Base-by-base conservation (phyloP, 441 rosid species). In the Gossypium schwendimanii region DNA sequence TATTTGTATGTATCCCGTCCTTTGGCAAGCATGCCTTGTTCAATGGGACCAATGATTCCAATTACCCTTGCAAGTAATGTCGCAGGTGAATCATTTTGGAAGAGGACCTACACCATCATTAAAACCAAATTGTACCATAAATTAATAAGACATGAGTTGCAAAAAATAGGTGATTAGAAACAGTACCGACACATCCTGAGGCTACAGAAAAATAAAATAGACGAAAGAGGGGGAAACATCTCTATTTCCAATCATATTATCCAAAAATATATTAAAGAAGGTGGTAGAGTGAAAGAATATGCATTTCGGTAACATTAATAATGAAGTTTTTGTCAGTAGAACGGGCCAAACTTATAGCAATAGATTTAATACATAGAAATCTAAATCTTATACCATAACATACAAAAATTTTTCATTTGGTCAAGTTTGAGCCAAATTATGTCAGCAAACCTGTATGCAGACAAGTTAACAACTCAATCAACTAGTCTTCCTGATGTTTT, bases 71-170 rank as follows among this genome's bases (percentile, higher is more conserved):
- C 94, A 73, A 94, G 86, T 73, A 94, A 83, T 5, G 99, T 92
- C 63, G 98, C 97, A 12, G 96, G 92, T 49, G 99, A 94, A 87
- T 94, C 99, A 84, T 92, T 94, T 84, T 94, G 97, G 80, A 94
- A 94, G 72, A 94, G 96, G 60, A 94, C 99, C 99, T 94, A 75
- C 71, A 74, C 15, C 67, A 74, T 53, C 50, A 60, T 73, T 15
- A 24, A 66, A 71, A 79, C 72, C 82, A 72, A 33, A 59, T 36
- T 33, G 66, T 70, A 70, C 53, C 47, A 49, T 24, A 23, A 15
- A 63, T 39, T 36, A 6, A 36, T 63, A 55, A 55, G 24, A 62
- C 12, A 33, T 1, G 6, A 62, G 23, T 8, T 36, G 7, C 12
- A 33, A 15, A 17, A 33, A 62, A 33, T 33, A 31, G 6, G 44